Evolutionary conservation across 148 eudicot genomes (phyloP).

Genomic region (Vaccinium vitisidaea): DNA sequence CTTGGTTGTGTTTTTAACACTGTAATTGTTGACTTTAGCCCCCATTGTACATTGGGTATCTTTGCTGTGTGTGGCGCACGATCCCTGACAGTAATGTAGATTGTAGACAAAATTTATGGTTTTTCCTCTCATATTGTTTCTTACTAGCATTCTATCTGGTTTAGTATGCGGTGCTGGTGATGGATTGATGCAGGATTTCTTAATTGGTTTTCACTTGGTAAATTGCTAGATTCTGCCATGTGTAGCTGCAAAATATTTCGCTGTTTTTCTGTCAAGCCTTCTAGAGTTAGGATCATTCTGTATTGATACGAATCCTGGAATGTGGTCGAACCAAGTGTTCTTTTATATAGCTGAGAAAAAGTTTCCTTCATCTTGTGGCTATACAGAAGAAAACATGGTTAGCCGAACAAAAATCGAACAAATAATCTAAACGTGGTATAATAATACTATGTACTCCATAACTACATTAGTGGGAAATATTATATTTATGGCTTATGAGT

Average conservation of each 20-base stretch:
- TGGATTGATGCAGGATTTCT: not conserved
- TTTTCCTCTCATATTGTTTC: not conserved
- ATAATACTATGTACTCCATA: too few species aligned
- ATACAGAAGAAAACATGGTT: not conserved
- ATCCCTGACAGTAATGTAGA: too few species aligned
- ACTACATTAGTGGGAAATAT: not conserved
- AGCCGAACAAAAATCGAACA: not conserved
- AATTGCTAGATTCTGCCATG: not conserved
- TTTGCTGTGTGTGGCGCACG: too few species aligned
- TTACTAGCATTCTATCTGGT: too few species aligned
- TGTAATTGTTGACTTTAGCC: not conserved
- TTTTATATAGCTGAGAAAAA: not conserved
- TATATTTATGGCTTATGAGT: not conserved
- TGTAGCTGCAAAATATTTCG: not conserved
- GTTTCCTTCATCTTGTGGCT: not conserved
- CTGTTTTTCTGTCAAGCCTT: not conserved
- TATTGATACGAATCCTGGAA: not conserved
- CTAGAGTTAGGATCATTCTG: not conserved
- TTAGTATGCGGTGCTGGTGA: too few species aligned
- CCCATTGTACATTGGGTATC: too few species aligned
- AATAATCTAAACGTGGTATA: not conserved
- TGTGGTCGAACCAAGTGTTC: not conserved
- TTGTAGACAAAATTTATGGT: not conserved
- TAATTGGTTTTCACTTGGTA: not conserved
- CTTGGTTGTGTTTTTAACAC: not conserved